These are phyloP conservation scores for Pyricularia pennisetigena DNA, from an alignment of 2,329 filamentous ascomycete species.

Conservation along the genomic window DNA sequence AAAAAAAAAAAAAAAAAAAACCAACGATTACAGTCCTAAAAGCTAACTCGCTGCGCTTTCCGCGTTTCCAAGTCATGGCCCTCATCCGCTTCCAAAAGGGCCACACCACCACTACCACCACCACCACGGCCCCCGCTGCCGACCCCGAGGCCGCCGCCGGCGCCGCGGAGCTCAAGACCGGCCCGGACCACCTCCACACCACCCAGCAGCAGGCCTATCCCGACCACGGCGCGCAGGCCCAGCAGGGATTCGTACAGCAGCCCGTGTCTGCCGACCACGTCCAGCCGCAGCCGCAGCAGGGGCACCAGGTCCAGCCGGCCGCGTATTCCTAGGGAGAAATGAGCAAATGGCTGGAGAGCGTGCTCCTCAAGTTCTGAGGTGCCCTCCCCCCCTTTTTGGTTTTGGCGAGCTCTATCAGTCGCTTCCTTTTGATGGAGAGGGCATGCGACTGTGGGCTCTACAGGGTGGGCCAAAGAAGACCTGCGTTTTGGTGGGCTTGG, in stretches of 20 bases:
- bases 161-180: slow-evolving; percentile 1
- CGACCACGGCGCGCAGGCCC: neutral
- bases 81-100: slow-evolving; percentile 2
- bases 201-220: neutral
- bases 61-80: neutral
- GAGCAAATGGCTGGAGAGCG: neutral
- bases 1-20: neutral
- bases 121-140: neutral
- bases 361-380: neutral
- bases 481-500: neutral
- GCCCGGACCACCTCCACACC: neutral
- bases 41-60: neutral
- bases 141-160: neutral
- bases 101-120: neutral
- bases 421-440: neutral
- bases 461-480: neutral
- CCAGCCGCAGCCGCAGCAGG: slow-evolving; percentile 9
- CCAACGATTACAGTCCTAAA: neutral
- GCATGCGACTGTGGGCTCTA: neutral
- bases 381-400: neutral
- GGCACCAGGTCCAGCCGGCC: slow-evolving; percentile 6
- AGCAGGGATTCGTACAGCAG: neutral
- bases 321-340: neutral
- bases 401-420: neutral
- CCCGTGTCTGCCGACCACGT: neutral